A percentile compares a stretch with the other conserved stretches of the same genome.
These are phyloP conservation scores for Acrocalymma vagum DNA, from an alignment of 2,329 filamentous ascomycete species.

Conservation along the genomic window DNA sequence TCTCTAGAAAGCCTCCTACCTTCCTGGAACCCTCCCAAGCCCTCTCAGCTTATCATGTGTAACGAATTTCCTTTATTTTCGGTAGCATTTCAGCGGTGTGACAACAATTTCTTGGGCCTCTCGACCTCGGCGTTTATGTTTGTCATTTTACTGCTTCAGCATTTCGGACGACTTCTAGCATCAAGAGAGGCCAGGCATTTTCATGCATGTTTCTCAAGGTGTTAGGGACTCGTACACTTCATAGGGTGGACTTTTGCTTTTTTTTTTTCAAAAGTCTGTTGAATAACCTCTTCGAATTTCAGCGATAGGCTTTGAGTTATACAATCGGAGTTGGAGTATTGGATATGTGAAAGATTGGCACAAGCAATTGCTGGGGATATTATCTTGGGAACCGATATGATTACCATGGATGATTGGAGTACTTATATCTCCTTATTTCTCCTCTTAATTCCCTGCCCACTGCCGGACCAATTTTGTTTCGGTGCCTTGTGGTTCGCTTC, in stretches of 20 bases:
- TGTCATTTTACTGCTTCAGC: constrained; percentile 6
- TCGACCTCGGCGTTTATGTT: constrained; percentile 11
- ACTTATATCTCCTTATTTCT: constrained; percentile 1
- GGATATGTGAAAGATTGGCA: background rate
- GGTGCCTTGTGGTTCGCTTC: too few species aligned
- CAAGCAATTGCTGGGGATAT: constrained; percentile 1
- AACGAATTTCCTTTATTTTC: constrained; percentile 25
- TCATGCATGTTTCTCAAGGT: too few species aligned
- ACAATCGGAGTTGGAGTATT: too few species aligned
- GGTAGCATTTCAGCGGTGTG: constrained; percentile 30
- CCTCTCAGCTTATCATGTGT: too few species aligned
- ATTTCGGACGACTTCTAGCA: constrained; percentile 13
- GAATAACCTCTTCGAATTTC: too few species aligned
- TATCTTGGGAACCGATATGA: background rate
- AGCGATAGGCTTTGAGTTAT: too few species aligned
- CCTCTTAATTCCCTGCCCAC: constrained; percentile 1
- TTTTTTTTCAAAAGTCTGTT: constrained; percentile 17
- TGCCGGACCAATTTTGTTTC: too few species aligned
- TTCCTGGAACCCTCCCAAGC: too few species aligned
- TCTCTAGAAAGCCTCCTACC: too few species aligned
- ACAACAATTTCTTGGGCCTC: constrained; percentile 13
- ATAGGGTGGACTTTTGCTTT: constrained; percentile 13
- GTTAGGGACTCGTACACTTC: constrained; percentile 10
- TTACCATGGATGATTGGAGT: background rate
- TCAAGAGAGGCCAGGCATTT: constrained; percentile 24